Evolutionary conservation across 441 rosid species (phyloP).

Genomic region (Flueggea neowawraea): DNA sequence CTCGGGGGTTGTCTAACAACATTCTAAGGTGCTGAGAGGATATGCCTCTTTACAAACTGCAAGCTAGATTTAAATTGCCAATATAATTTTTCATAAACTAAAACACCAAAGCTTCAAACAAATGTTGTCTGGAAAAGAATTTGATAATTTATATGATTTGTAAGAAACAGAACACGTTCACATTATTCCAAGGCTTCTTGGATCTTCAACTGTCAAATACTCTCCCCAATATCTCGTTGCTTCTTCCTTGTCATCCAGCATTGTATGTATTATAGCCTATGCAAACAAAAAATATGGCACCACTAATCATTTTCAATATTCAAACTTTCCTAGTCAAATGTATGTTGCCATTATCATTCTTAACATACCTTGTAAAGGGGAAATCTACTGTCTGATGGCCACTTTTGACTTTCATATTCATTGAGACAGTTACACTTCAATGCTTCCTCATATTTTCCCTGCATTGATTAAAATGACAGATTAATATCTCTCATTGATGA

Average conservation of each 20-base stretch:
- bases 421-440: not conserved
- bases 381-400: not conserved
- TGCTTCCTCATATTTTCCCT: not conserved
- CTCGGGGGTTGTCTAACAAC: too few relatives aligned
- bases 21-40: too few relatives aligned
- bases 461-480: not conserved
- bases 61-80: too few relatives aligned
- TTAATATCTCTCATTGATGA: not conserved
- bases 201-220: not conserved
- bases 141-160: too few relatives aligned
- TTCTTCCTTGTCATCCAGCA: conserved; percentile 10
- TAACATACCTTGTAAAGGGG: conserved; percentile 10
- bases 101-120: too few relatives aligned
- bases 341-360: not conserved
- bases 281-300: not conserved
- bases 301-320: not conserved
- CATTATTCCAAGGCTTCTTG: too few relatives aligned
- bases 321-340: not conserved
- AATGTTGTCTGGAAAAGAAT: too few relatives aligned
- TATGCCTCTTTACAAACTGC: too few relatives aligned
- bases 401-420: not conserved
- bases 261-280: conserved; percentile 20
- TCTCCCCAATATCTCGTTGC: conserved; percentile 16
- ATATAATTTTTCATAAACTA: too few relatives aligned
- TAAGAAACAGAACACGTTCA: too few relatives aligned